Percentiles rank a stretch among this genome's conserved stretches.
Conservation (phyloP, 306 rosid genomes). For the Prunus campanulata region DNA sequence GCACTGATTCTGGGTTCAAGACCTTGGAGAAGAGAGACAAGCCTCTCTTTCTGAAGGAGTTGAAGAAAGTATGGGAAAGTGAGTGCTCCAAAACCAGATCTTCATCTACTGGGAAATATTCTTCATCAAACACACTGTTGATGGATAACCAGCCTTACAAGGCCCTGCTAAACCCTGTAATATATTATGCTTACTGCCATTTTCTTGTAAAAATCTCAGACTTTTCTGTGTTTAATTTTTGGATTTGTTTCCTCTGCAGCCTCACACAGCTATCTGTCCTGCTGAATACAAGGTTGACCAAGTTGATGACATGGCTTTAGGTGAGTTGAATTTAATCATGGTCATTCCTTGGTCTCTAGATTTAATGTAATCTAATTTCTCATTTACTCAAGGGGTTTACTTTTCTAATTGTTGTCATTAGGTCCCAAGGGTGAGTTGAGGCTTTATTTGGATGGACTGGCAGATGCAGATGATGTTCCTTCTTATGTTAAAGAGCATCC, state of each 20-base stretch:
- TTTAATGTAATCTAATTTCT: not conserved
- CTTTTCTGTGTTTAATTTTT: not conserved
- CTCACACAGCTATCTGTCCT: constrained; percentile 21
- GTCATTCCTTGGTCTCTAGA: not conserved
- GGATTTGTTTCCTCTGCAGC: constrained; percentile 2
- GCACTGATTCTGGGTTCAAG: constrained; percentile 28
- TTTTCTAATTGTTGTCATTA: not conserved
- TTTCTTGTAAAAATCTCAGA: too few species aligned
- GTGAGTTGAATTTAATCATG: not conserved
- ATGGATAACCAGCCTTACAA: constrained; percentile 26
- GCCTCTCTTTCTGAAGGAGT: constrained; percentile 34
- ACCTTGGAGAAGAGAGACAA: constrained; percentile 26
- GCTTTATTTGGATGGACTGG: constrained; percentile 26
- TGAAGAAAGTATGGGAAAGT: constrained; percentile 23
- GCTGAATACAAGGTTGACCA: constrained; percentile 18
- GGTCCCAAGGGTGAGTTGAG: constrained; percentile 31
- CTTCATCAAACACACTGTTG: constrained; percentile 24
- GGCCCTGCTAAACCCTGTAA: constrained; percentile 36
- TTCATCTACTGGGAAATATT: not conserved
- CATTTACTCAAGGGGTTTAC: not conserved
- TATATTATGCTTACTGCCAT: too few species aligned
- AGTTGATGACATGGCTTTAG: constrained; percentile 14
- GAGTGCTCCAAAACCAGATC: not conserved
- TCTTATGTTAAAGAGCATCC: constrained; percentile 20
- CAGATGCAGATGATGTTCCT: constrained; percentile 32